Evolutionary conservation across 176 grass and related monocot species (phyloP), one percentile per base, ranked within the genome.

Genomic region (Melocanna baccifera): DNA sequence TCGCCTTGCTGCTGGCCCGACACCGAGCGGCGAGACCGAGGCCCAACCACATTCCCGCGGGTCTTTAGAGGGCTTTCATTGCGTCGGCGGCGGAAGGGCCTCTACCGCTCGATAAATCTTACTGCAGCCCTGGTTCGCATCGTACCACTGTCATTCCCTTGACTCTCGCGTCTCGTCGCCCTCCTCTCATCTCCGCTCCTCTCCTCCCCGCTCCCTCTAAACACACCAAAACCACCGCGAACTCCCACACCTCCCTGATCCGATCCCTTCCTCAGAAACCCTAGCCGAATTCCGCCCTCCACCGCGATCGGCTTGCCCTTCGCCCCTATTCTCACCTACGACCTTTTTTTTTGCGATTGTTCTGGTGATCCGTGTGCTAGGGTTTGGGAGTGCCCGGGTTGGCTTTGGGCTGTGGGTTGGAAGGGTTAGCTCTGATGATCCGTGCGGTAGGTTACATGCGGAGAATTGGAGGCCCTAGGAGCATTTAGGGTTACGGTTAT

Each of bases 191-290:
- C 42, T 45, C 42, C 42, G 10, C 45, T 48, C 47, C 47, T 25
- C 10, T 25, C 47, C 47, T 16, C 48, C 16, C 48, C 48, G 4
- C 10, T 25, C n/a, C 11, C 57, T 61, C n/a, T 2, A 26, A 0
- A 30, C 29, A 16, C 76, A 45, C 58, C 37, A 62, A 65, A 74
- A 66, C 30, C 81, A 52, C 25, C 29, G 86, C 51, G 62, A 82
- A 76, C 37, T 79, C 34, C 26, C 23, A 9, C 76, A 23, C 50
- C 30, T 34, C 23, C 62, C 26, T 26, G 30, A 56, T 67, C 37
- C 62, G 37, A 57, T 77, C 53, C n/a, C 14, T 19, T 11, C 14
- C 61, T 7, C 32, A 5, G 51, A 41, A 85, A 41, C 32, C 4
- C 32, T 28, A 41, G 16, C 39, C 19, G 13, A 69, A 45, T 55